Evolutionary conservation across 768 basidiomycete genomes (phyloP).

Genomic region (Tylopilus subfusipes): DNA sequence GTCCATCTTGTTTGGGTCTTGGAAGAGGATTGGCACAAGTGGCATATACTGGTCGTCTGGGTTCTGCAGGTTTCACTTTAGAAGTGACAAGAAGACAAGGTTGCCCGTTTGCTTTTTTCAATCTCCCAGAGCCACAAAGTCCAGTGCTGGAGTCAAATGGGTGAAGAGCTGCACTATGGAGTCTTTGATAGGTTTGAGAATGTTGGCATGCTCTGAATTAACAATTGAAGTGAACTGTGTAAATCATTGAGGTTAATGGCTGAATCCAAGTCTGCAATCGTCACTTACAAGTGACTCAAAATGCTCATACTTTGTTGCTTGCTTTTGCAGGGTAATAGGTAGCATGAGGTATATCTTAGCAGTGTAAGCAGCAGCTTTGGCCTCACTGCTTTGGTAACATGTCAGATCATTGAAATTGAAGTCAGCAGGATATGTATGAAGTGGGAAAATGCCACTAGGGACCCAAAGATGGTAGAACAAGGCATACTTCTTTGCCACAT

Average conservation of each 20-base stretch:
- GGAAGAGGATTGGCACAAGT: neutral
- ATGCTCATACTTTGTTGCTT: neutral
- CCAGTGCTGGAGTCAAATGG: neutral
- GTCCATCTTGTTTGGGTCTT: neutral
- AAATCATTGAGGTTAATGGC: neutral
- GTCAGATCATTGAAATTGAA: neutral
- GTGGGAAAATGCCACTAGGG: neutral
- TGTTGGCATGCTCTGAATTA: neutral
- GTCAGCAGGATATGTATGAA: neutral
- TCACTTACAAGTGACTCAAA: neutral
- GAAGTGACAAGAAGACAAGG: neutral
- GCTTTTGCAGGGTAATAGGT: neutral
- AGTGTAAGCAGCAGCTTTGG: neutral
- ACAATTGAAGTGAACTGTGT: neutral
- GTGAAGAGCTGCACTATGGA: neutral
- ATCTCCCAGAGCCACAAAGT: neutral
- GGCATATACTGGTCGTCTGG: neutral
- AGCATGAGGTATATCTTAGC: neutral
- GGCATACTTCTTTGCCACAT: neutral
- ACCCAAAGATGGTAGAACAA: neutral
- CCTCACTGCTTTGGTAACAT: neutral
- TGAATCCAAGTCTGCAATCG: neutral
- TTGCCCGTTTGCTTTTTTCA: neutral
- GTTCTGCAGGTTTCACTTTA: neutral
- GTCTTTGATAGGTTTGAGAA: neutral